Conservation (phyloP, 768 basidiomycete species). For the Ramaria rubella region DNA sequence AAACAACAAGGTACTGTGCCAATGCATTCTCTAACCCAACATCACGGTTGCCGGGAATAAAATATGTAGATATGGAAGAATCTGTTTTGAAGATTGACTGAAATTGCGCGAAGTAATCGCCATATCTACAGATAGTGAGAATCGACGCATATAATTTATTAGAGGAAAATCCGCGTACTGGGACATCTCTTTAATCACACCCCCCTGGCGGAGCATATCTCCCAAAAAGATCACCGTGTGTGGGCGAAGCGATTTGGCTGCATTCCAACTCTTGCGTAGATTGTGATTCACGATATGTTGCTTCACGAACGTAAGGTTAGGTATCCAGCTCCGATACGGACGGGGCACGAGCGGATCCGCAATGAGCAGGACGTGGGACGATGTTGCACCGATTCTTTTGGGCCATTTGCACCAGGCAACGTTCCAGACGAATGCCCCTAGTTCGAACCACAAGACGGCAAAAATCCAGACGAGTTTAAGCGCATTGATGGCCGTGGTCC, state of each 20-base stretch:
- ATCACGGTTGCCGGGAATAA: constrained; percentile 90
- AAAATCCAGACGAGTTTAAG: constrained; percentile 57
- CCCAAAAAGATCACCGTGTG: constrained; percentile 79
- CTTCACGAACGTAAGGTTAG: constrained; percentile 50
- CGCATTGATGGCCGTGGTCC: constrained; percentile 25
- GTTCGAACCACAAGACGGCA: constrained; percentile 64
- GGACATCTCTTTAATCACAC: constrained; percentile 50
- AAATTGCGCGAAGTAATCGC: constrained; percentile 61
- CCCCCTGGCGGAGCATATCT: constrained; percentile 88
- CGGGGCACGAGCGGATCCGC: constrained; percentile 84
- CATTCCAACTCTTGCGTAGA: constrained; percentile 79
- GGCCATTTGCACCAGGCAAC: constrained; percentile 57
- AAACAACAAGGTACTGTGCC: background rate
- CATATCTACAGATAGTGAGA: constrained; percentile 49
- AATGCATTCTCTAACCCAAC: constrained; percentile 46
- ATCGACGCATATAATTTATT: background rate
- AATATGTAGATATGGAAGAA: constrained; percentile 48
- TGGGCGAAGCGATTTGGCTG: constrained; percentile 50
- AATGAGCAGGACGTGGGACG: constrained; percentile 61
- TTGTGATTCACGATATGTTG: constrained; percentile 73
- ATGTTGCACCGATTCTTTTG: constrained; percentile 21
- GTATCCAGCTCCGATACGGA: constrained; percentile 60
- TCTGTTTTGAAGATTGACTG: constrained; percentile 56
- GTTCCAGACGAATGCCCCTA: constrained; percentile 46
- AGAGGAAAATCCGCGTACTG: constrained; percentile 49